Conservation (phyloP, 2,329 filamentous ascomycete genomes). For the Volutella citrinella region DNA sequence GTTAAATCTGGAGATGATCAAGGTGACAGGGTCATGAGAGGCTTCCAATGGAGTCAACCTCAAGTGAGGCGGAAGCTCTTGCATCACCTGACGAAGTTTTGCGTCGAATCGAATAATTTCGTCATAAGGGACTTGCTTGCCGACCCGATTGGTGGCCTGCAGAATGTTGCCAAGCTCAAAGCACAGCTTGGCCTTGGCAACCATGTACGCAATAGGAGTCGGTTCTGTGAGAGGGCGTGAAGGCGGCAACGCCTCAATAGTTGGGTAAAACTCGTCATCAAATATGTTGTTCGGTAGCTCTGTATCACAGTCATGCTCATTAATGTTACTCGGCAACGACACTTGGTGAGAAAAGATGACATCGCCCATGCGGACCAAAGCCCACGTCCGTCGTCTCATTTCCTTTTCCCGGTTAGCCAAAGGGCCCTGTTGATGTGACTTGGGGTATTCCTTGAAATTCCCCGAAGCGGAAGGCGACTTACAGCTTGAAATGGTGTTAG, state of each 20-base stretch:
- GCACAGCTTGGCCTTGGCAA: conserved; percentile 67
- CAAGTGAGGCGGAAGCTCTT: conserved; percentile 76
- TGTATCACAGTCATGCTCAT: conserved; percentile 72
- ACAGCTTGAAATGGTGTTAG: conserved; percentile 71
- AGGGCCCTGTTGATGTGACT: neutral
- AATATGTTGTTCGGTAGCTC: conserved; percentile 74
- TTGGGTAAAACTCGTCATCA: conserved; percentile 74
- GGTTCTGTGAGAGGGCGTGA: conserved; percentile 66
- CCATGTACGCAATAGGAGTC: conserved; percentile 77
- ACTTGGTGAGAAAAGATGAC: conserved; percentile 75
- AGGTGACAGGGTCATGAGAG: conserved; percentile 74
- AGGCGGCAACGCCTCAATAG: conserved; percentile 64
- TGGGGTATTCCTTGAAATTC: no score
- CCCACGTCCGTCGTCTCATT: conserved; percentile 68
- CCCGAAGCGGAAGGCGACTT: no score
- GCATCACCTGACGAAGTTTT: conserved; percentile 57
- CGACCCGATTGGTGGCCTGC: conserved; percentile 58
- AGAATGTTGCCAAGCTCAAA: conserved; percentile 70
- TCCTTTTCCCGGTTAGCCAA: conserved; percentile 45
- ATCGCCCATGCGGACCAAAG: conserved; percentile 69
- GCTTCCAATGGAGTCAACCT: conserved; percentile 73
- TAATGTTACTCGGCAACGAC: conserved; percentile 66
- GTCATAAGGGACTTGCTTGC: conserved; percentile 57
- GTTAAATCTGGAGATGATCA: conserved; percentile 82
- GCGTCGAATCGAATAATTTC: conserved; percentile 62